Conservation (phyloP, 805 yeast species). For the Ogataea trehaloabstinens region DNA sequence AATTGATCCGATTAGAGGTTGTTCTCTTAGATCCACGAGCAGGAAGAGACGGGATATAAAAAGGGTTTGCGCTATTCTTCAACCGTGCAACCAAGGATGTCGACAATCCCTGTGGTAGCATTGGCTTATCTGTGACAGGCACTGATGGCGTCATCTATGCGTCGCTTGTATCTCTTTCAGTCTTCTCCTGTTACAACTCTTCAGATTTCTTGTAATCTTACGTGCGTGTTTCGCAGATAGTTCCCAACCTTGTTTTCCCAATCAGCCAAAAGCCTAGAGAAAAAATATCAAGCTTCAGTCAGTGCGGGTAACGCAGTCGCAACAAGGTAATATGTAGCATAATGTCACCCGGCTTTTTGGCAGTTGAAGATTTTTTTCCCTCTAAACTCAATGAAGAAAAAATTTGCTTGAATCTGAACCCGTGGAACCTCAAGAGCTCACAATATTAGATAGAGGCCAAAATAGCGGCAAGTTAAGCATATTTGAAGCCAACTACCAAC, state of each 20-base stretch:
- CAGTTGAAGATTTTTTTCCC: too few relatives aligned
- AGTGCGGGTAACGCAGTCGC: too few relatives aligned
- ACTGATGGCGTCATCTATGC: constrained; percentile 4
- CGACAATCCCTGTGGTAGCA: constrained; percentile 73
- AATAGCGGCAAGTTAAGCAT: not conserved
- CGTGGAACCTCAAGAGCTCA: too few relatives aligned
- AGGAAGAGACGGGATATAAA: constrained; percentile 70
- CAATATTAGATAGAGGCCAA: not conserved
- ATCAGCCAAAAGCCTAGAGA: too few relatives aligned
- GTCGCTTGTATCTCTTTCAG: not conserved
- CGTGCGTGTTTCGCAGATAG: too few relatives aligned
- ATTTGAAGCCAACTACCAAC: not conserved
- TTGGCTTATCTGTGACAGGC: constrained; percentile 25
- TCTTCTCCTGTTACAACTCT: not conserved
- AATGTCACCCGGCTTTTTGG: too few relatives aligned
- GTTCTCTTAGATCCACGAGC: constrained; percentile 74
- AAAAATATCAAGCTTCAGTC: too few relatives aligned
- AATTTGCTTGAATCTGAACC: not conserved
- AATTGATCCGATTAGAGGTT: constrained; percentile 63
- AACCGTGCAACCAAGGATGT: constrained; percentile 74
- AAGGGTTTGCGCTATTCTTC: constrained; percentile 68
- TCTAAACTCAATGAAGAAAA: too few relatives aligned
- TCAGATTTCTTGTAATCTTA: too few relatives aligned
- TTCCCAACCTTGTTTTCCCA: too few relatives aligned
- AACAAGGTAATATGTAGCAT: too few relatives aligned